Base-by-base conservation (phyloP, 352 stramenopile species). In the Saprolegnia parasitica region DNA sequence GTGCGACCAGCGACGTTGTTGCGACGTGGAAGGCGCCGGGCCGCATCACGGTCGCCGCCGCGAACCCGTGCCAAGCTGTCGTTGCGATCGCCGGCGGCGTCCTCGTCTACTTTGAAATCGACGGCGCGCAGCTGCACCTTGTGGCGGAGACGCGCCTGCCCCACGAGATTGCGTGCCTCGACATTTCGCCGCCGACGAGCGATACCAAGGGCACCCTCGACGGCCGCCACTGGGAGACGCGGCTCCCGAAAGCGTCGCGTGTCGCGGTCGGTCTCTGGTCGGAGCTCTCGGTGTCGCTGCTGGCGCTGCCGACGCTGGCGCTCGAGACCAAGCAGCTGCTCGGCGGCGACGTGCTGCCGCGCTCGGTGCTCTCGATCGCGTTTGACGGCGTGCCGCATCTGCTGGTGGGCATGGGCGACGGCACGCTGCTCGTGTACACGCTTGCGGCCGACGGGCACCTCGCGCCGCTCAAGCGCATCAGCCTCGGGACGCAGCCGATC, bases 401-500 rank as follows among this genome's bases (percentile, higher is more conserved):
- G 23, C 83, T 99, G 26, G 91, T 99, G 16, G 97, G 96, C 57
- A 81, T 99, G n/a, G 97, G 96, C 20, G 96, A 99, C 74, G 97
- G 96, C 20, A 96, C 84, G 73, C 74, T 98, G 10, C 87, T 98
- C 61, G 98, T 94, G 62, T 98, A 97, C 75, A 76, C 89, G n/a
- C 68, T 98, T 35, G 57, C 64, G 16, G 5, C 0, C 21, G 78
- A 90, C 26, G 56, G 74, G 2, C 40, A 52, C 11, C 71, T 97
- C 56, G 80, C 73, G 56, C 81, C 82, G 46, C 77, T 84, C n/a
- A 98, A 98, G 80, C 96, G 98, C 65, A 91, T 99, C 35, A 97
- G 89, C 24, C 82, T 99, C 1, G 89, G 88, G 1, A 98, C 93
- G 6, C 96, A 99, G 76, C 95, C 96, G 23, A 97, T 99, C 35